Percentiles rank a stretch among this genome's conserved stretches.
phyloP scores from a whole-genome alignment of 2,329 filamentous ascomycete genomes.

The Pyrenophora graminea region DNA sequence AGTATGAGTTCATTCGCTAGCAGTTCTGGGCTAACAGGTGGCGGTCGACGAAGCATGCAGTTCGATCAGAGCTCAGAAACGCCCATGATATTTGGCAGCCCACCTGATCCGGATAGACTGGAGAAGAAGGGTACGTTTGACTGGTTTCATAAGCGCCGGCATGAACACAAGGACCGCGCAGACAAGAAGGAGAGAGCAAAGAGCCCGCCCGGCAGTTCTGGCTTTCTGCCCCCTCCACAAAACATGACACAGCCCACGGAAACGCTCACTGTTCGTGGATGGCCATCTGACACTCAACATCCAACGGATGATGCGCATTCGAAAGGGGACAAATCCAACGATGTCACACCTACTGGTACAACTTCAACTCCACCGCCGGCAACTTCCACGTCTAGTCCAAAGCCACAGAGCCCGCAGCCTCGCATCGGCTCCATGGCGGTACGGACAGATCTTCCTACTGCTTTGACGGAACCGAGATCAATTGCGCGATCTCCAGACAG shows the following conservation, averaged over 20 bases:
- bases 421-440: constrained; percentile 3
- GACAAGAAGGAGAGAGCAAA: constrained; percentile 59
- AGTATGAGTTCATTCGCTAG: constrained; percentile 48
- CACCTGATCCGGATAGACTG: constrained; percentile 43
- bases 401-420: background rate
- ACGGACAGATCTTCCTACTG: constrained; percentile 15
- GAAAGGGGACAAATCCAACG: constrained; percentile 22
- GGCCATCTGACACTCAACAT: constrained; percentile 35
- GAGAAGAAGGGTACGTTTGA: constrained; percentile 65
- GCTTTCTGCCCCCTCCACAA: constrained; percentile 25
- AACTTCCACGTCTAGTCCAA: background rate
- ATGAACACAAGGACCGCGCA: constrained; percentile 60
- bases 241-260: constrained; percentile 28
- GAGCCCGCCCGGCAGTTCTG: constrained; percentile 51
- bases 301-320: constrained; percentile 11
- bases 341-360: constrained; percentile 26
- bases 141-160: constrained; percentile 68
- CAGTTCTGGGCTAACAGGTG: constrained; percentile 34
- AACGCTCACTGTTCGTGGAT: constrained; percentile 22
- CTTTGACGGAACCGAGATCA: constrained; percentile 15
- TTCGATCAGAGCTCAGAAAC: constrained; percentile 37
- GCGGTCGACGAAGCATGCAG: constrained; percentile 39
- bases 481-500: constrained; percentile 16
- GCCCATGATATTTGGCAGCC: constrained; percentile 40
- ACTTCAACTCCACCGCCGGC: constrained; percentile 9